Conservation (phyloP, 2,329 filamentous ascomycete genomes). For the Aspergillus niger region DNA sequence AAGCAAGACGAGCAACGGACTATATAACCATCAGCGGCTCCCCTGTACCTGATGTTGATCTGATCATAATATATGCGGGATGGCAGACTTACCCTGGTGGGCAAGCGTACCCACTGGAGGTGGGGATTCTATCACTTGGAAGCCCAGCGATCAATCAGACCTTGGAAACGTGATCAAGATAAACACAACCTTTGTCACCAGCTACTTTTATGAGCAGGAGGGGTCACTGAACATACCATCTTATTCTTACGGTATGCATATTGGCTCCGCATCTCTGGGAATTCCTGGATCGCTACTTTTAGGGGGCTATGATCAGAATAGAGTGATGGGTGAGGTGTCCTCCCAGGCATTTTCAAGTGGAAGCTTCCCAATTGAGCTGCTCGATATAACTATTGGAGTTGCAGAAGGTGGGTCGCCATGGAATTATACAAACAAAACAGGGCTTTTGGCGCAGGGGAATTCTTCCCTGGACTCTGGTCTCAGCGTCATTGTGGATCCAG, state of each 20-base stretch:
- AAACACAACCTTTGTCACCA: neutral
- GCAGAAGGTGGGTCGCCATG: conserved; percentile 45
- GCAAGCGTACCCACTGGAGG: conserved; percentile 1
- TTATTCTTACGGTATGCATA: conserved; percentile 47
- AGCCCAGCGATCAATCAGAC: neutral
- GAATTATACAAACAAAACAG: conserved; percentile 27
- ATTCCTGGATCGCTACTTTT: conserved; percentile 42
- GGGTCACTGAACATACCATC: conserved; percentile 30
- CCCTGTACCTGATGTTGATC: neutral
- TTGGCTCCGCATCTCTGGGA: conserved; percentile 38
- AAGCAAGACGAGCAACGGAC: neutral
- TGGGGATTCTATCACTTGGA: neutral
- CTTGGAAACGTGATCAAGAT: neutral
- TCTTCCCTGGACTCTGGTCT: conserved; percentile 31
- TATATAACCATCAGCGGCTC: neutral
- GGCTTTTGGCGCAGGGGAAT: conserved; percentile 27
- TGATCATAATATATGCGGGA: neutral
- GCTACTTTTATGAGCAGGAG: neutral
- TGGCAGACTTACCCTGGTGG: neutral
- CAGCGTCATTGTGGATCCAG: conserved; percentile 31
- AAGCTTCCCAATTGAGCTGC: conserved; percentile 26
- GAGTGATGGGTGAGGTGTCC: conserved; percentile 31
- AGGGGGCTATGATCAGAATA: conserved; percentile 42
- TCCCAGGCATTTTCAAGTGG: conserved; percentile 16
- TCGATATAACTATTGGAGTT: conserved; percentile 46